phyloP scores from a whole-genome alignment of 1,284 basidiomycete genomes.

The Stereum hirsutum region DNA sequence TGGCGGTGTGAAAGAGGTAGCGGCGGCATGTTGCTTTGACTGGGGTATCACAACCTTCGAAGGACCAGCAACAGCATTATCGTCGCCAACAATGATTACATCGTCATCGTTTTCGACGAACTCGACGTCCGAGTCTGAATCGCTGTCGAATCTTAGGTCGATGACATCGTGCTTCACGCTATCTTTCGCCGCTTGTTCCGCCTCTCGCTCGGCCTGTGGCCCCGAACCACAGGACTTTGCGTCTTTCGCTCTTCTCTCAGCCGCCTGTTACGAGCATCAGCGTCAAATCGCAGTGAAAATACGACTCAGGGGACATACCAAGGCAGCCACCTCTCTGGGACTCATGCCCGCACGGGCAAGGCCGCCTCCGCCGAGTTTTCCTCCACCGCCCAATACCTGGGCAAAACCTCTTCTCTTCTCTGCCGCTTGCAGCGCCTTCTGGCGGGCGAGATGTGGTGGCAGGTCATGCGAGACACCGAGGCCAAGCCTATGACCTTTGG shows the following conservation, averaged over 20 bases:
- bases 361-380: conserved; percentile 39
- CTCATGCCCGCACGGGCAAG: conserved; percentile 31
- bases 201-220: conserved; percentile 49
- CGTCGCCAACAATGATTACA: conserved; percentile 2
- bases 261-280: conserved; percentile 47
- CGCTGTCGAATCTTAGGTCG: conserved; percentile 44
- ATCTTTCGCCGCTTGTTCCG: conserved; percentile 56
- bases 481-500: conserved; percentile 60
- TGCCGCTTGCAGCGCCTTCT: conserved; percentile 66
- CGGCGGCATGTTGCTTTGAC: neutral
- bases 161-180: conserved; percentile 54
- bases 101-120: conserved; percentile 18
- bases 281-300: conserved; percentile 1
- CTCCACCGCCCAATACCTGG: conserved; percentile 42
- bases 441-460: conserved; percentile 51
- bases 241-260: conserved; percentile 65
- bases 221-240: conserved; percentile 67
- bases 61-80: no score
- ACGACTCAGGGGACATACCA: conserved; percentile 39
- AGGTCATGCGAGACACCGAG: conserved; percentile 51
- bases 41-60: conserved; percentile 8
- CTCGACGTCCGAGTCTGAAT: conserved; percentile 16
- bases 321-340: conserved; percentile 66
- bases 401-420: conserved; percentile 53
- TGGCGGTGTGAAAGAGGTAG: no score